Conservation (phyloP, 257 asterid genomes). For the Nicotiana obtusifolia region DNA sequence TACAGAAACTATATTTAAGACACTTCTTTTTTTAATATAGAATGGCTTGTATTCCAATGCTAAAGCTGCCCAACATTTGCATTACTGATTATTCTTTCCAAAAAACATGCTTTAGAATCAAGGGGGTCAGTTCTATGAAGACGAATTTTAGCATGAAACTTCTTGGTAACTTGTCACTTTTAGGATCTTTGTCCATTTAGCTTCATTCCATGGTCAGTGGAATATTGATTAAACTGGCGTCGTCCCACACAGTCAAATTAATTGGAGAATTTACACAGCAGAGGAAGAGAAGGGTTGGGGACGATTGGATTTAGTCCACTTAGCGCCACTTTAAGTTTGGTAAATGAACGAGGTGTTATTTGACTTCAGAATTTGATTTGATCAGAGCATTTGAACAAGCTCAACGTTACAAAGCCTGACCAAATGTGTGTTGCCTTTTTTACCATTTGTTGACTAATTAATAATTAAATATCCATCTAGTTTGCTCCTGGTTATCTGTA, state of each 20-base stretch:
- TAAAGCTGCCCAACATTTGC: no score
- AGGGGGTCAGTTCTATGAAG: neutral
- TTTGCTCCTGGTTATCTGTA: neutral
- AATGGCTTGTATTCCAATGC: no score
- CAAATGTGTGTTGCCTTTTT: neutral
- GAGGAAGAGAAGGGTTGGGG: neutral
- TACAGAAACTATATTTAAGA: no score
- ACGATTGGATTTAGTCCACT: neutral
- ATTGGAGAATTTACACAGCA: neutral
- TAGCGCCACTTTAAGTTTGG: neutral
- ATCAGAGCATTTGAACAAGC: neutral
- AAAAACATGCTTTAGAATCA: neutral
- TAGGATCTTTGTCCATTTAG: no score
- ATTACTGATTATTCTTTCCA: no score
- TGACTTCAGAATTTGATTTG: neutral
- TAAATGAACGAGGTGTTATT: neutral
- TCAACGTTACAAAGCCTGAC: neutral
- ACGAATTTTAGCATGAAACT: neutral
- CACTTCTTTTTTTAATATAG: no score
- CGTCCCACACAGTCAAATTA: neutral
- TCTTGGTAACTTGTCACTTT: neutral
- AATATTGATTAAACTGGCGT: neutral
- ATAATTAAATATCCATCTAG: neutral
- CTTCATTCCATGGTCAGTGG: no score
- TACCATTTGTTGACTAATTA: neutral